Evolutionary conservation across 2,329 filamentous ascomycete genomes (phyloP).

Genomic region (Sclerotinia trifoliorum): DNA sequence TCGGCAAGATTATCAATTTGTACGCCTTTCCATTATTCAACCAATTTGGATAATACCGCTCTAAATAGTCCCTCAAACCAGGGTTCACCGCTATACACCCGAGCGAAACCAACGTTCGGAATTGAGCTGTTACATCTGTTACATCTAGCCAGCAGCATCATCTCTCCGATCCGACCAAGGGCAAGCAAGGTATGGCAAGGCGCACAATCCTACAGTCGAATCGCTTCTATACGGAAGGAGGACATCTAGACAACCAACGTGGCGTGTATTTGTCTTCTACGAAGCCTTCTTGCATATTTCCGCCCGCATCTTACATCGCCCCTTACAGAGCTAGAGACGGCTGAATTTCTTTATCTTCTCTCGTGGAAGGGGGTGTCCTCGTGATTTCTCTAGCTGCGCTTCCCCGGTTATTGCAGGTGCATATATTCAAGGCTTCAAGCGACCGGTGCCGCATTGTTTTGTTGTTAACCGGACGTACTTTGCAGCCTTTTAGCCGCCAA

Average conservation of each 20-base stretch:
- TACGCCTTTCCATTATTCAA: background rate
- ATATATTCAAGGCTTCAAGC: conserved; percentile 27
- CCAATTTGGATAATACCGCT: background rate
- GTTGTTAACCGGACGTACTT: conserved; percentile 16
- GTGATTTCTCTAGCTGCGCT: conserved; percentile 11
- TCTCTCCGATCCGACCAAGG: background rate
- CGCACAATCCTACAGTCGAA: background rate
- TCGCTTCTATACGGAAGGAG: conserved; percentile 4
- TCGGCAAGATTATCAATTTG: conserved; percentile 5
- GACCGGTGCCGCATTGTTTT: conserved; percentile 26
- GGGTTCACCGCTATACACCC: conserved; percentile 18
- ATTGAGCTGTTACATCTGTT: conserved; percentile 19
- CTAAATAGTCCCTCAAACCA: background rate
- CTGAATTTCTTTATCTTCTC: conserved; percentile 7
- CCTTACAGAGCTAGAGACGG: background rate
- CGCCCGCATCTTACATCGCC: conserved; percentile 15
- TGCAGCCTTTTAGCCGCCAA: conserved; percentile 30
- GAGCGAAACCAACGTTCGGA: conserved; percentile 5
- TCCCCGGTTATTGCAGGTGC: conserved; percentile 21
- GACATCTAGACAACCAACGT: conserved; percentile 2
- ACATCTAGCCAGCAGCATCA: conserved; percentile 10
- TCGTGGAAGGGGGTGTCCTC: conserved; percentile 18
- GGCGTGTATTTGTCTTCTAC: conserved; percentile 7
- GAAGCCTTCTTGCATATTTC: conserved; percentile 2
- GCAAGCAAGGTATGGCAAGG: background rate